Evolutionary conservation across 768 basidiomycete genomes (phyloP), one percentile per base, ranked within the genome.

Genomic region (Phylloporus arenicola): DNA sequence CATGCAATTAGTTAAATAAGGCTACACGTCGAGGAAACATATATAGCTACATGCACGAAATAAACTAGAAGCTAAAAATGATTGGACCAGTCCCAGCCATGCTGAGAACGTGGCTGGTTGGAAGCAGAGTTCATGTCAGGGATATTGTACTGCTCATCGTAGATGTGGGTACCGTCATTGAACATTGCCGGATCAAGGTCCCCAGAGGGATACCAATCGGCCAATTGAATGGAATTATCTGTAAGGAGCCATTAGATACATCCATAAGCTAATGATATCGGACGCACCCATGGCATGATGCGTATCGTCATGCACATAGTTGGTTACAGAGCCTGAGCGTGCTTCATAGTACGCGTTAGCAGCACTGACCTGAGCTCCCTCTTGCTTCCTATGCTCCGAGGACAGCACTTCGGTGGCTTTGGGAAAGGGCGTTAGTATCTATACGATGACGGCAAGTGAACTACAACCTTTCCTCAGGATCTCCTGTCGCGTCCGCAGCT

Each of bases 401-500:
- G 30, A 20, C 20, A 60, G 53, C 5, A 62, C 37, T 1, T 42
- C 41, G 14, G 31, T 63, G 4, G 42, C 60, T 61, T 40, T 27
- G 2, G 6, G 12, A 4, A 17, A 41, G 24, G 4, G 11, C 29
- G 20, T 59, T 13, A 61, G 43, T 13, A 16, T 8, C 4, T 9
- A 30, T 12, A 4, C 6, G 17, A 30, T 6, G 22, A 42, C 14
- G 14, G 22, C n/a, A 14, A 14, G 22, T 4, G 27, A 12, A 40
- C 9, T 3, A 17, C 20, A 27, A 61, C 63, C 60, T 58, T 53
- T 57, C 6, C 4, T 50, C 13, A 65, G 42, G 41, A 48, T 46
- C 11, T 65, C 64, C 2, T 57, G 34, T 3, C 64, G 60, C 11
- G 51, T 64, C 10, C 31, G 47, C 2, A 20, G 46, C 3, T 56